These are phyloP conservation scores for Diaporthe australafricana DNA, from an alignment of 2,329 filamentous ascomycete genomes.

Conservation along the genomic window DNA sequence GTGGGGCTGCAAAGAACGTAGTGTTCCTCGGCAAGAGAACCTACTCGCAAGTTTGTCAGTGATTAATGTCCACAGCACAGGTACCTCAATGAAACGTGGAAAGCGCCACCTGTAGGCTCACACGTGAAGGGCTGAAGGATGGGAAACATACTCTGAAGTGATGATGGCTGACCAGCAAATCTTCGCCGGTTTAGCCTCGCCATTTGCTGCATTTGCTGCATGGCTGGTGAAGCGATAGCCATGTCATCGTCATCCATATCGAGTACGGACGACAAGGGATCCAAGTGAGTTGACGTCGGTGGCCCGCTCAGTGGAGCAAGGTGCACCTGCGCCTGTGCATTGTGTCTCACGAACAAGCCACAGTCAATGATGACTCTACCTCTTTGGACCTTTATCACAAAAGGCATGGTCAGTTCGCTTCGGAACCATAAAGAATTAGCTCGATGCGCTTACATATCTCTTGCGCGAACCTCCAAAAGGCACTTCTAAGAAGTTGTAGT, in stretches of 20 bases:
- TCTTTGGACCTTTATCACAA: too few species aligned
- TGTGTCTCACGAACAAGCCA: too few species aligned
- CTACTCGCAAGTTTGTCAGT: too few species aligned
- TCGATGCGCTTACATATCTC: background rate
- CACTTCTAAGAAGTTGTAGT: background rate
- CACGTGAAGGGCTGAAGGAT: background rate
- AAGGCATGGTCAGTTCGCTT: background rate
- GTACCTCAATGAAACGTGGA: too few species aligned
- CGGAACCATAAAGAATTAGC: fast-evolving
- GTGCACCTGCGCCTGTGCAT: background rate
- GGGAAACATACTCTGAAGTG: background rate
- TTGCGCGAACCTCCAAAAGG: background rate
- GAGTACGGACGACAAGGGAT: background rate
- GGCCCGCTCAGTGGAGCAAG: background rate
- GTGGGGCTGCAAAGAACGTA: background rate
- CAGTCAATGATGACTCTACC: too few species aligned
- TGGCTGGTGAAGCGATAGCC: background rate
- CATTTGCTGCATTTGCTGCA: background rate
- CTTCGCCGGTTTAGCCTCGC: background rate
- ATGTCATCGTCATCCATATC: background rate
- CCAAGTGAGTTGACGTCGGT: background rate
- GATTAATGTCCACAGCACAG: too few species aligned
- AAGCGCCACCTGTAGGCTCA: too few species aligned
- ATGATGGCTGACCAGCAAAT: background rate
- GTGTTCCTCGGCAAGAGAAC: background rate